Percentiles rank a stretch among this genome's conserved stretches.
Evolutionary conservation across 306 rosid species (phyloP).

Genomic region (Medicago truncatula): DNA sequence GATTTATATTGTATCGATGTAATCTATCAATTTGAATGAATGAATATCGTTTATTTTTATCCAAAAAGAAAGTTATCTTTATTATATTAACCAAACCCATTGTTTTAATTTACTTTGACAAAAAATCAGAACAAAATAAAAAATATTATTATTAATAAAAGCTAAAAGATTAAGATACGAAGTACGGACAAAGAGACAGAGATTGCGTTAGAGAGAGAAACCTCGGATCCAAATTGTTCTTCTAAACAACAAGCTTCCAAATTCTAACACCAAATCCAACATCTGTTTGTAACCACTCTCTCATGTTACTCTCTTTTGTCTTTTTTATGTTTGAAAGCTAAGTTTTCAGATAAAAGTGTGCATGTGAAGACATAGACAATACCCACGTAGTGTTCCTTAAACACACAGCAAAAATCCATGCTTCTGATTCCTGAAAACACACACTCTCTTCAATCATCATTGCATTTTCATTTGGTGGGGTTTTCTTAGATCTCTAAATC

Average conservation of each 20-base stretch:
- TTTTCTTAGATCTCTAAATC: slow-evolving; percentile 47
- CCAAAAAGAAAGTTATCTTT: too few relatives aligned
- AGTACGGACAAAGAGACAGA: slow-evolving; percentile 34
- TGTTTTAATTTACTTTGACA: too few relatives aligned
- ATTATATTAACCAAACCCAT: too few relatives aligned
- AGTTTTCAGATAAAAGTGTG: slow-evolving; percentile 61
- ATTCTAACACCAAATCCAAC: not conserved
- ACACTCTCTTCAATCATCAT: slow-evolving; percentile 60
- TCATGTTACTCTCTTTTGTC: not conserved
- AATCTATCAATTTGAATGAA: too few relatives aligned
- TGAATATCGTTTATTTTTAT: too few relatives aligned
- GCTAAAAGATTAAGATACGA: not conserved
- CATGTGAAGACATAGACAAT: slow-evolving; percentile 58
- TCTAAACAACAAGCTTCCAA: slow-evolving; percentile 34
- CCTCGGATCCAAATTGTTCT: slow-evolving; percentile 54
- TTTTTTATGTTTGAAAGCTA: slow-evolving; percentile 75
- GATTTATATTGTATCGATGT: too few relatives aligned
- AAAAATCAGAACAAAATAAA: slow-evolving; percentile 17
- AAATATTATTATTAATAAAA: slow-evolving; percentile 23
- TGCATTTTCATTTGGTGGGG: slow-evolving; percentile 41
- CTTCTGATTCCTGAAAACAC: slow-evolving; percentile 65
- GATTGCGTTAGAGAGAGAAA: slow-evolving; percentile 57
- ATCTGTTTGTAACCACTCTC: slow-evolving; percentile 28
- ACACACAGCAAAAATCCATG: slow-evolving; percentile 72
- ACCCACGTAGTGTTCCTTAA: slow-evolving; percentile 63